Base-by-base conservation (phyloP, 192 early-diverging fungal genomes). In the Coemansia sp. region DNA sequence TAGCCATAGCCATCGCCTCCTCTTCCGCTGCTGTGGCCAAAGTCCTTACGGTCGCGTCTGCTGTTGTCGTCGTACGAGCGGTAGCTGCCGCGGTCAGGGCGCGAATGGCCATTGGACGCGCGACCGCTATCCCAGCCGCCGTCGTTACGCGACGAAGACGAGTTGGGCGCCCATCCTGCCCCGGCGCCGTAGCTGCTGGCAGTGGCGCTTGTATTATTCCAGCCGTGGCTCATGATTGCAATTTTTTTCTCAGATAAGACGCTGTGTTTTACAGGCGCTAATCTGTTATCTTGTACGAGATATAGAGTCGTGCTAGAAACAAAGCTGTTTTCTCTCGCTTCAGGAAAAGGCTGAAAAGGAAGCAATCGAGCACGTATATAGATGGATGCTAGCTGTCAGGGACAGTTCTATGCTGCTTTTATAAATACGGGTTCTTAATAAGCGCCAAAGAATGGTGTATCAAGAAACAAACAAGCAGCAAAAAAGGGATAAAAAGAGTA, bases 51-150 rank as follows among this genome's bases (percentile, higher is more conserved):
- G 36, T 83, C 86, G 28, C 86, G 78, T 25, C 86, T 76, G 69
- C 86, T 85, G 74, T 78, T 70, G 35, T 87, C 85, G 36, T 85
- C 85, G 42, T 87, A 87, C 14, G 85, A 82, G 49, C 83, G 78
- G 55, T 86, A 85, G 66, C 74, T 80, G 58, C 87, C 85, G 62
- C 75, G 75, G 18, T 72, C 75, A 23, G 61, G 66, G 55, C 75
- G 75, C 18, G 69, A 58, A 27, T 69, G 55, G 63, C 60, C 60
- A 42, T 55, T 62, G 14, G 64, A 46, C n/a, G 65, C 45, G 16
- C 62, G 61, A 23, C 51, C 51, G 28, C n/a, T 29, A 25, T 53
- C 39, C 39, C 39, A 53, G 51, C 20, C 51, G 14, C 51, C 51
- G 2, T 24, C 25, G 3, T 10, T 13, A 9, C 49, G 49, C 49